Evolutionary conservation across 2,329 filamentous ascomycete species (phyloP).

Genomic region (Aureobasidium sp.): DNA sequence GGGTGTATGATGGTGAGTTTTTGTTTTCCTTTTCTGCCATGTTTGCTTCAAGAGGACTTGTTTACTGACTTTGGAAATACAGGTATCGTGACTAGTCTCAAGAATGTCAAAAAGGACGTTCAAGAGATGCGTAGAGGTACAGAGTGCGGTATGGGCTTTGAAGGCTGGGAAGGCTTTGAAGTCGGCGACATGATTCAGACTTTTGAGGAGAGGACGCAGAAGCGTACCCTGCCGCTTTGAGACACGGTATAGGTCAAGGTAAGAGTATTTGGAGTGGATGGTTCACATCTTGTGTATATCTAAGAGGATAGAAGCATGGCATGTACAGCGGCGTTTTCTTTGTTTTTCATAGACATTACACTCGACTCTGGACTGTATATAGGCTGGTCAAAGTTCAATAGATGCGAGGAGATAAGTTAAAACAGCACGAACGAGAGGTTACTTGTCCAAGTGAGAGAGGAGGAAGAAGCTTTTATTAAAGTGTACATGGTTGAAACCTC

Average conservation of each 20-base stretch:
- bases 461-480: not conserved
- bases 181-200: conserved; percentile 81
- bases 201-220: conserved; percentile 72
- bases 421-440: too few species aligned
- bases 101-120: conserved; percentile 88
- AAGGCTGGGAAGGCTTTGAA: conserved; percentile 68
- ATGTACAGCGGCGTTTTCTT: not conserved
- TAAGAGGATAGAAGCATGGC: not conserved
- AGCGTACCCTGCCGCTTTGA: conserved; percentile 46
- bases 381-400: too few species aligned
- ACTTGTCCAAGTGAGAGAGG: not conserved
- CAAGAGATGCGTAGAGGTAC: conserved; percentile 80
- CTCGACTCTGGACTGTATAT: not conserved
- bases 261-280: not conserved
- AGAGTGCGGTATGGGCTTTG: conserved; percentile 89
- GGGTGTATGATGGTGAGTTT: conserved; percentile 72
- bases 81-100: conserved; percentile 77
- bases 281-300: not conserved
- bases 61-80: conserved; percentile 11
- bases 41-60: not conserved
- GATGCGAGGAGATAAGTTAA: not conserved
- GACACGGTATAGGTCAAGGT: not conserved
- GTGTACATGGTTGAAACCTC: not conserved
- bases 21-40: not conserved
- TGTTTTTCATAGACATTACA: not conserved